Conservation (phyloP, 73 alveolate species). For the Tetrahymena malaccensis region DNA sequence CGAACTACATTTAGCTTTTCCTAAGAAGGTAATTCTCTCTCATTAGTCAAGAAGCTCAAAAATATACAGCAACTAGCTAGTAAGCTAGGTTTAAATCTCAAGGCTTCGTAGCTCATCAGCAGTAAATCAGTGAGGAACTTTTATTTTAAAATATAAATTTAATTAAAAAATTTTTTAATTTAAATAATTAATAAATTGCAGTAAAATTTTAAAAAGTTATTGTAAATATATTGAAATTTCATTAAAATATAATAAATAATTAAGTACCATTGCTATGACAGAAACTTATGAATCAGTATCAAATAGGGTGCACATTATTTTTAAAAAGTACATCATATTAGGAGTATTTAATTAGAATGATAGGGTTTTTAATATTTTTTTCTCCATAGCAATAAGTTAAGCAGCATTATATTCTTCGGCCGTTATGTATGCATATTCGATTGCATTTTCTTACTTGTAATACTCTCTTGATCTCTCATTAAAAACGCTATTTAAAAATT, state of each 20-base stretch:
- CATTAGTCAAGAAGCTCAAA: not conserved
- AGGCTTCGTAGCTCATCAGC: not conserved
- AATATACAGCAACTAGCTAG: not conserved
- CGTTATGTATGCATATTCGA: slow-evolving; percentile 84
- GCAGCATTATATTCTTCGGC: slow-evolving; percentile 72
- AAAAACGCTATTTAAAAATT: slow-evolving; percentile 40
- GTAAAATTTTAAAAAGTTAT: no score
- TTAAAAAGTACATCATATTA: not conserved
- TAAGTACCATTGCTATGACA: not conserved
- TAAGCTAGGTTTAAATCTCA: not conserved
- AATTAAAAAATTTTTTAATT: no score
- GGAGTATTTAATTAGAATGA: slow-evolving; percentile 43
- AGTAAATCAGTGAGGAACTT: not conserved
- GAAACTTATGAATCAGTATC: not conserved
- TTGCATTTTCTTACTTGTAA: slow-evolving; percentile 79
- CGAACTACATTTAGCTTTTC: not conserved
- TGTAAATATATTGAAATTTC: no score
- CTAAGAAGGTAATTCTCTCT: not conserved
- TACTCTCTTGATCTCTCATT: slow-evolving; percentile 86
- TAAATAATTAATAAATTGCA: no score
- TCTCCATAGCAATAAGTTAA: slow-evolving; percentile 61
- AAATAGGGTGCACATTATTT: not conserved
- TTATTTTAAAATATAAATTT: no score
- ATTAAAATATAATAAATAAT: no score
- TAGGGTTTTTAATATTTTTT: slow-evolving; percentile 46